A percentile compares a stretch with the other conserved stretches of the same genome.
These are phyloP conservation scores for Ogataea neopini DNA, from an alignment of 805 yeast species.

Conservation along the genomic window DNA sequence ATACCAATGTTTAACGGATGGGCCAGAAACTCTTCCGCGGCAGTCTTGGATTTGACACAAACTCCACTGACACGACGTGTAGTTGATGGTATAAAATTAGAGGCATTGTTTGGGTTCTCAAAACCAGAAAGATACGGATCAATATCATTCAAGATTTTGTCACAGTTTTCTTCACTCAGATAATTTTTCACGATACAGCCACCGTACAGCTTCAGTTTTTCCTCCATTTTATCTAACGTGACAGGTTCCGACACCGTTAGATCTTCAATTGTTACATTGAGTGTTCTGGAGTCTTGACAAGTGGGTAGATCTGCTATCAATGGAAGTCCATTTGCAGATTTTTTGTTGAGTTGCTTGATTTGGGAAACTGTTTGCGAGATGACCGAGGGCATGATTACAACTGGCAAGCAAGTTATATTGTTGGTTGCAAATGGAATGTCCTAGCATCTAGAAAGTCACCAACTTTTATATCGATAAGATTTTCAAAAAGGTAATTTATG, in stretches of 20 bases:
- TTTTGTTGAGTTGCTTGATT: neutral
- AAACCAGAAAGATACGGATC: neutral
- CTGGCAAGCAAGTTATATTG: too few species aligned
- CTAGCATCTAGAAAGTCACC: too few species aligned
- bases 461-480: too few species aligned
- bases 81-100: slow-evolving; percentile 5
- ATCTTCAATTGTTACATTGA: neutral
- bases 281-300: neutral
- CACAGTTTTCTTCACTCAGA: neutral
- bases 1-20: slow-evolving; percentile 4
- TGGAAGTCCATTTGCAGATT: neutral
- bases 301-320: neutral
- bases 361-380: neutral
- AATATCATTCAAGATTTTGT: neutral
- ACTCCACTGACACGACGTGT: slow-evolving; percentile 10
- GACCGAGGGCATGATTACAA: neutral
- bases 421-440: too few species aligned
- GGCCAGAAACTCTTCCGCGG: slow-evolving; percentile 4
- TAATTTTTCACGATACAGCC: slow-evolving; percentile 4
- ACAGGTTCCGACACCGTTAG: neutral
- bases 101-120: neutral
- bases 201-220: neutral
- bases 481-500: neutral
- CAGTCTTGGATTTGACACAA: slow-evolving; percentile 5
- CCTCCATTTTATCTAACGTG: slow-evolving; percentile 2